Evolutionary conservation across 2,329 filamentous ascomycete genomes (phyloP), one percentile per base, ranked within the genome.

Genomic region (Periglandula ipomoeae): DNA sequence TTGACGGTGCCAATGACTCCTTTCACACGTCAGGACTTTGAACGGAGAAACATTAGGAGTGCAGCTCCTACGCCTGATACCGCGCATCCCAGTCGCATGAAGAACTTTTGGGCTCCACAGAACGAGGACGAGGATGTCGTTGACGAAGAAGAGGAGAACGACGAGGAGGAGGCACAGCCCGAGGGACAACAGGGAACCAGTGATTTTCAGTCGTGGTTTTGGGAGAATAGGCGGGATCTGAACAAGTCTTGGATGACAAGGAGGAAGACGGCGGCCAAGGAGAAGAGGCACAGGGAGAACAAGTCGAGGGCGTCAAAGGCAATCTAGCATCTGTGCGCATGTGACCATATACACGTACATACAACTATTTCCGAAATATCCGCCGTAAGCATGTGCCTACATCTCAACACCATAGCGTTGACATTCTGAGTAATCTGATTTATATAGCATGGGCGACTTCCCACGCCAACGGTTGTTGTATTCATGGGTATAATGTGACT

Each of bases 21-120:
- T 0, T 95, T 82, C 63, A 88, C 87, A 1, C 81, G 83, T 53
- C 79, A 83, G 56, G 91, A 97, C 56, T 72, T 91, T 26, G 84
- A 88, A 57, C 81, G 74, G 68, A 79, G 89, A 53, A 79, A 78
- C 45, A 62, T 87, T n/a, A 79, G 93, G 49, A 96, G 89, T 62
- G 89, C 89, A 5, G 93, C 93, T 2, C 93, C 93, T 0, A 98
- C 93, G 0, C 93, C 93, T 0, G 93, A 98, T 61, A 97, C 93
- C 0, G 89, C 89, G 2, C 82, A 89, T 51, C 82, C 87, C 2
- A 81, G 74, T 37, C 79, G 81, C 24, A 75, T 72, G 49, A 83
- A 84, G 59, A 71, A 74, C 53, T 72, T 84, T 23, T 82, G 78
- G 74, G 75, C 8, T 66, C 72, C 10, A 67, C 62, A 64, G 1